A percentile compares a stretch with the other conserved stretches of the same genome.
phyloP scores from a whole-genome alignment of 768 basidiomycete species.

The Calvatia gigantea region DNA sequence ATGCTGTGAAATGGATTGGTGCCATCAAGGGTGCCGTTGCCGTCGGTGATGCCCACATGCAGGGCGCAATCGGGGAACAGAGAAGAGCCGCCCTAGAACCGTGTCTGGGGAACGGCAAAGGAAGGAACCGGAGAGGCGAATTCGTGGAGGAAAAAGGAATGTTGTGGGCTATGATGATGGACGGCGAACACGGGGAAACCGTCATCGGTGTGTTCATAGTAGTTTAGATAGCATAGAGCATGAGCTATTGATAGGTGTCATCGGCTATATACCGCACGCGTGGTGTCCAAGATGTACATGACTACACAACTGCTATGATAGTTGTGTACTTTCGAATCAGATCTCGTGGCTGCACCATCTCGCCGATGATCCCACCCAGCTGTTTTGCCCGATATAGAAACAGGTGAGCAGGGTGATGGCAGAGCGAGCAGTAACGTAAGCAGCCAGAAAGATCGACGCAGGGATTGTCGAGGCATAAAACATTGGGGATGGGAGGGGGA shows the following conservation, averaged over 20 bases:
- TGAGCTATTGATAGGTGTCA: slow-evolving; percentile 10
- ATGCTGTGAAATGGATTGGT: slow-evolving; percentile 7
- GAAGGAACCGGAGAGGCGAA: neutral
- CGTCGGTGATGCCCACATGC: slow-evolving; percentile 9
- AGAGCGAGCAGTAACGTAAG: neutral
- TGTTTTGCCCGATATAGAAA: slow-evolving; percentile 6
- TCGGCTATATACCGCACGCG: slow-evolving; percentile 2
- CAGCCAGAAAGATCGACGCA: neutral
- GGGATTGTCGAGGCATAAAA: neutral
- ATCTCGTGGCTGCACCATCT: neutral
- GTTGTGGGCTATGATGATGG: neutral
- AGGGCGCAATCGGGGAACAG: slow-evolving; percentile 8
- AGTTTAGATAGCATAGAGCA: slow-evolving; percentile 5
- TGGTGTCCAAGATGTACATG: neutral
- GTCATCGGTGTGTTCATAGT: slow-evolving; percentile 10
- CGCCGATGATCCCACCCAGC: neutral
- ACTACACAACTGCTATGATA: neutral
- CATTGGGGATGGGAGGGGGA: neutral
- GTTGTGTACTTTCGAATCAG: slow-evolving; percentile 4
- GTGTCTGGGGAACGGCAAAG: neutral
- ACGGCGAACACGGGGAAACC: neutral
- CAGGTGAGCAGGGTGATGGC: neutral
- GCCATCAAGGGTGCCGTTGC: slow-evolving; percentile 9
- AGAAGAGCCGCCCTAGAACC: slow-evolving; percentile 12
- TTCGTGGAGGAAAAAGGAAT: neutral